These are phyloP conservation scores for Conidiobolus incongruus DNA, from an alignment of 371 early-diverging fungal genomes.

Conservation along the genomic window DNA sequence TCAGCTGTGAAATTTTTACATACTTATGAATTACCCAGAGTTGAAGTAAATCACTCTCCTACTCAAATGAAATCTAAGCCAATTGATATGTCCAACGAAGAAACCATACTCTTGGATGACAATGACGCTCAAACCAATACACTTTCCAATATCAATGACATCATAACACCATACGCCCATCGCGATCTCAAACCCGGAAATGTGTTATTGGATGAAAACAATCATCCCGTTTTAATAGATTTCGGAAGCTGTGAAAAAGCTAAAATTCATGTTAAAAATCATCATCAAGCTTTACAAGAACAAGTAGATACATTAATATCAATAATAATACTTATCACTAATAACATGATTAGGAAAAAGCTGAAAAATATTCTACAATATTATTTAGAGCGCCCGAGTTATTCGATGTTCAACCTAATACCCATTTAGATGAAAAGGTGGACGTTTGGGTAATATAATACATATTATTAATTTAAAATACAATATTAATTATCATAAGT, in stretches of 20 bases:
- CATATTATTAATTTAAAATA: too few relatives aligned
- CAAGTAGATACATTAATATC: conserved; percentile 16
- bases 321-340: neutral
- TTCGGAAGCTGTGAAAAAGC: conserved; percentile 45
- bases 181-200: conserved; percentile 62
- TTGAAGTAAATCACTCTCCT: conserved; percentile 8
- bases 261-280: conserved; percentile 23
- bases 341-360: conserved; percentile 23
- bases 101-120: neutral
- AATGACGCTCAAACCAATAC: neutral
- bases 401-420: conserved; percentile 46
- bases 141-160: conserved; percentile 8
- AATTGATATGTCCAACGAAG: neutral
- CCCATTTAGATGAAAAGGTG: conserved; percentile 34
- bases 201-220: conserved; percentile 30
- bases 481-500: conserved; percentile 14
- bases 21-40: conserved; percentile 19
- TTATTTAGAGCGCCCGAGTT: conserved; percentile 52
- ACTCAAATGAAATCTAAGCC: neutral
- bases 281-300: conserved; percentile 33
- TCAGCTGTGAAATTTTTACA: conserved; percentile 32
- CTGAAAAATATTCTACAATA: too few relatives aligned
- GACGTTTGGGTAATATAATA: conserved; percentile 57
- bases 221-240: conserved; percentile 52
- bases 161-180: conserved; percentile 46